These are phyloP conservation scores for Warburgia ugandensis DNA, from an alignment of 164 flowering plant species.

Conservation along the genomic window DNA sequence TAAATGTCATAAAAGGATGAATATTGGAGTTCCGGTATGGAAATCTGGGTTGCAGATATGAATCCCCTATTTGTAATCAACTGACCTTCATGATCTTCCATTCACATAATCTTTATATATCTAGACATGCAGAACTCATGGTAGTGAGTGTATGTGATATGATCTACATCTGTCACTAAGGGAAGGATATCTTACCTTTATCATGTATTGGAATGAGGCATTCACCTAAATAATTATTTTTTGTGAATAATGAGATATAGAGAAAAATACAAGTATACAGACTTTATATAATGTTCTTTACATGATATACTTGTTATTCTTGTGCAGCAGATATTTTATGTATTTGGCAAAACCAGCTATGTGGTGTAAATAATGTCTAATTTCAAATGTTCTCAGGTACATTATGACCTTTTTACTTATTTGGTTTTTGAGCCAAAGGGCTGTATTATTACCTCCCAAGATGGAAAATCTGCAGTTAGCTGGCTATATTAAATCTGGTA, in stretches of 20 bases:
- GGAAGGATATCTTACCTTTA: background rate
- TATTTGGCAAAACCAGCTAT: no score
- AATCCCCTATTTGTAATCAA: no score
- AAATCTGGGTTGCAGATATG: no score
- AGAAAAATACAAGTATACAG: no score
- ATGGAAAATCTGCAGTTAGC: slow-evolving; percentile 67
- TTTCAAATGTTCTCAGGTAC: slow-evolving; percentile 41
- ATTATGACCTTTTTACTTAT: slow-evolving; percentile 56
- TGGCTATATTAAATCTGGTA: slow-evolving; percentile 80
- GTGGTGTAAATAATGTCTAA: background rate
- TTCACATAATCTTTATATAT: no score
- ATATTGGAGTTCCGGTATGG: no score
- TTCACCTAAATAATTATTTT: background rate
- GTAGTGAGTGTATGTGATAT: slow-evolving; percentile 1
- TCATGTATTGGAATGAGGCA: background rate
- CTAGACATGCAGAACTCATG: no score
- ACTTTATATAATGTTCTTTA: no score
- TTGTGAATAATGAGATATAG: no score
- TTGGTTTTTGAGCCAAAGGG: slow-evolving; percentile 67
- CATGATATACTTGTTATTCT: background rate
- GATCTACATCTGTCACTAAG: background rate
- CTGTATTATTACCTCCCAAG: slow-evolving; percentile 70
- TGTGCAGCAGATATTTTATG: background rate
- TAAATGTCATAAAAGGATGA: no score
- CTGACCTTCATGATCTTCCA: no score